Base-by-base conservation (phyloP, 202 grass and related monocot species). In the Setaria viridis region DNA sequence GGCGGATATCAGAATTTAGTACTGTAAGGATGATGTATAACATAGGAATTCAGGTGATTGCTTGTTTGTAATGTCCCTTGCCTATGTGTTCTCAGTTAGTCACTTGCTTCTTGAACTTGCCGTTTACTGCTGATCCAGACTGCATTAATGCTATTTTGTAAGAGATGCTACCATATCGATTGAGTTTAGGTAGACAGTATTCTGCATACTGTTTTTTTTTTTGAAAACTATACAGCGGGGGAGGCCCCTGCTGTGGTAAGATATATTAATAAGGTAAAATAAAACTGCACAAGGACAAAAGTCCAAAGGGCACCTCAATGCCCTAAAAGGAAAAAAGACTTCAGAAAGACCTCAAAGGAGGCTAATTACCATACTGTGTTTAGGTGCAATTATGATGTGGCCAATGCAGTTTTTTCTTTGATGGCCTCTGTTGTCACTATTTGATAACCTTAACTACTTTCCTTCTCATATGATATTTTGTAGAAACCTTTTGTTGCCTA, bases 21-120 rank as follows among this genome's bases (percentile, higher is more conserved):
- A 93, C 85, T 50, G 88, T 94, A 75, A 91, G 97, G 84, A 91
- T 94, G 90, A 65, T 96, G 49, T 99, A 99, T 74, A 96, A 81
- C 91, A 91, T 99, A 78, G 97, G 97, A 93, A 90, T 94, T 81
- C 93, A 99, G 90, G 97, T 99, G 68, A 80, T 74, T 77, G 68
- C 63, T 89, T 62, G 37, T 76, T 87, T 59, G 57, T 78, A 62
- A 78, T 75, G 17, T 69, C 43, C 15, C 13, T 3, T 80, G 68
- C 63, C 62, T 58, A 82, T 76, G 41, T 67, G 13, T 62, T 88
- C 42, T 80, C 62, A 41, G 6, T 87, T 87, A 41, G 56, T 80
- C 54, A 49, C 9, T 87, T 65, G 47, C 64, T 77, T 72, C 57
- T 77, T 73, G 79, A 78, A 76, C 60, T 70, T 57, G 9, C 17